phyloP scores from a whole-genome alignment of 768 basidiomycete species.

The Lentinula aciculospora region DNA sequence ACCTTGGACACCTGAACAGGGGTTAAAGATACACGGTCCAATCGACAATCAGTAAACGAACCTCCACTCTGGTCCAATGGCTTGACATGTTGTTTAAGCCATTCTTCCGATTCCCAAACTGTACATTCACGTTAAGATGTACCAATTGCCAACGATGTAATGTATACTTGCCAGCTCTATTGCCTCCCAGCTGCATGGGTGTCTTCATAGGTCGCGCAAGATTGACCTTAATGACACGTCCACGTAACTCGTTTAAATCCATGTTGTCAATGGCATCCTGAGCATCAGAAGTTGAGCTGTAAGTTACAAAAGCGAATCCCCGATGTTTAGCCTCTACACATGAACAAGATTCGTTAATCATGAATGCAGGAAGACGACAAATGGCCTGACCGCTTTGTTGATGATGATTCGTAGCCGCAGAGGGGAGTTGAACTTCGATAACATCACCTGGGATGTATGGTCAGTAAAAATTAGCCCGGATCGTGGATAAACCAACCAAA shows the following conservation, averaged over 20 bases:
- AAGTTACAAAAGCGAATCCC: conserved; percentile 93
- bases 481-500: conserved; percentile 61
- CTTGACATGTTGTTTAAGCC: conserved; percentile 79
- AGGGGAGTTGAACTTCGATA: conserved; percentile 85
- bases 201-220: conserved; percentile 80
- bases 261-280: conserved; percentile 99
- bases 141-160: not conserved
- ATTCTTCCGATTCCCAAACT: conserved; percentile 98
- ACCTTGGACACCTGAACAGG: conserved; percentile 45
- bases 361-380: not conserved
- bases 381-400: conserved; percentile 46
- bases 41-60: conserved; percentile 20
- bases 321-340: conserved; percentile 71
- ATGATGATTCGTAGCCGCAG: conserved; percentile 66
- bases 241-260: conserved; percentile 88
- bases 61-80: conserved; percentile 74
- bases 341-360: conserved; percentile 5
- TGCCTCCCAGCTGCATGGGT: conserved; percentile 54
- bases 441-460: conserved; percentile 64
- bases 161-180: conserved; percentile 61
- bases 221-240: conserved; percentile 76
- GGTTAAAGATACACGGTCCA: conserved; percentile 6
- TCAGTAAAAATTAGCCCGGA: conserved; percentile 9
- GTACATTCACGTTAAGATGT: conserved; percentile 7
- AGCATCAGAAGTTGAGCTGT: conserved; percentile 72